Base-by-base conservation (phyloP, 1,284 basidiomycete species). In the Cryptococcus floricola region DNA sequence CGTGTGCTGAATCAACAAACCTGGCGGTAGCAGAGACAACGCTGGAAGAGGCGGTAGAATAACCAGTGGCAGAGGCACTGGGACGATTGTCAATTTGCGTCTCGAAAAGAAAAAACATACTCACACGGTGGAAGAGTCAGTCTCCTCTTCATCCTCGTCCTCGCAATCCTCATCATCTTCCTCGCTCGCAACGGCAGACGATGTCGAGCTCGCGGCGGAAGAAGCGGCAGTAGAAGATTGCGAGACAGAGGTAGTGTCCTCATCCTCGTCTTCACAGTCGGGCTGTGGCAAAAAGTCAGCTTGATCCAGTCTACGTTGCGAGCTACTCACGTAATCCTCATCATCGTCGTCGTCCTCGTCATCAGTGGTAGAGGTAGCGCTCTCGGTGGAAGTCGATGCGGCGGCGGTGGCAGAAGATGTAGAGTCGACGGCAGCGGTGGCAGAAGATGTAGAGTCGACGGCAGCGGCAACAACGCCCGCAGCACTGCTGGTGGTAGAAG, bases 41-140 rank as follows among this genome's bases (percentile, higher is more conserved):
- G 10, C 39, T 25, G 25, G 48, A 37, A 10, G 51, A 14, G 27
- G 31, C 31, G 7, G 31, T 1, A 6, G 31, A 34, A 7, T 4
- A 34, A 10, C 7, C 6, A 6, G 31, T 8, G 1, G 31, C 6
- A 34, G 31, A 34, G 3, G 5, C 31, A 23, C 23, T 23, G 23
- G 3, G 23, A 23, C 23, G 23, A 2, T 23, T 23, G 23, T 23
- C 23, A 23, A 23, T 23, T 23, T 23, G 23, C 23, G 23, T 23
- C 23, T 23, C 23, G 23, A 23, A 23, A 23, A 23, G 23, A 3
- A 23, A 23, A 23, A 23, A 23, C 23, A 23, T 3, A 23, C 23
- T 23, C 3, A 23, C 23, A 87, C 89, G 66, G 81, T 86, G 9
- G 51, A 44, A 10, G 54, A n/a, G 2, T 39, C 39, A 34, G 44